Conservation (phyloP, 2,329 filamentous ascomycete species). For the Pseudopithomyces maydicus region DNA sequence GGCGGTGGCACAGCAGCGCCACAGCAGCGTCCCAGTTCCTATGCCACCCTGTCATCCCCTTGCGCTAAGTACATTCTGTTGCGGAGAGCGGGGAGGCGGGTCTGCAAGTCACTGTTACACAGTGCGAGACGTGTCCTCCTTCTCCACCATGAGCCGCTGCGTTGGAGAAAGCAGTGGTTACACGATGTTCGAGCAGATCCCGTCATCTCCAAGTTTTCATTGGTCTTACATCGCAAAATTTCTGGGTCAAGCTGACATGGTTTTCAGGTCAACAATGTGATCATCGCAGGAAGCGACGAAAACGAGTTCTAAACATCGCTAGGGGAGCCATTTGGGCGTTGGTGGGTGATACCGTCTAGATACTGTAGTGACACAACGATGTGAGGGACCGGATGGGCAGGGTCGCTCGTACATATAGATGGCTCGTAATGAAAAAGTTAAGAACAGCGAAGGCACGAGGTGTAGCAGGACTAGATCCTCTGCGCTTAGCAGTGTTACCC, state of each 20-base stretch:
- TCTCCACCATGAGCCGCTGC: conserved; percentile 11
- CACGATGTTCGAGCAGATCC: conserved; percentile 6
- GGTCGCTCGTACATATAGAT: conserved; percentile 10
- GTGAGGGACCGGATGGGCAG: neutral
- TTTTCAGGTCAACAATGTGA: conserved; percentile 78
- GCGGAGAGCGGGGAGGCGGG: conserved; percentile 14
- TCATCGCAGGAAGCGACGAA: conserved; percentile 83
- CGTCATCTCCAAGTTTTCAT: neutral
- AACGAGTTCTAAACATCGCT: conserved; percentile 71
- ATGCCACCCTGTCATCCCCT: conserved; percentile 12
- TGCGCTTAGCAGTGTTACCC: too few relatives aligned
- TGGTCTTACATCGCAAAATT: neutral
- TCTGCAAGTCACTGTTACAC: conserved; percentile 14
- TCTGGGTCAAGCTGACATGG: conserved; percentile 7
- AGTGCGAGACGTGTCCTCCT: conserved; percentile 9
- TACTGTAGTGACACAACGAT: neutral
- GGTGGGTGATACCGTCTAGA: neutral
- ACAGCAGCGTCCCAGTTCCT: neutral
- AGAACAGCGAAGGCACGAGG: neutral
- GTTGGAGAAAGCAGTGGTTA: conserved; percentile 1
- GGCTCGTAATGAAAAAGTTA: conserved; percentile 7
- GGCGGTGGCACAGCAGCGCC: neutral
- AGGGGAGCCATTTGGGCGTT: conserved; percentile 2
- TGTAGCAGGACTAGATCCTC: too few relatives aligned
- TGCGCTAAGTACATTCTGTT: conserved; percentile 7